Base-by-base conservation (phyloP, 805 yeast species). In the Scheffersomyces ergatensis region DNA sequence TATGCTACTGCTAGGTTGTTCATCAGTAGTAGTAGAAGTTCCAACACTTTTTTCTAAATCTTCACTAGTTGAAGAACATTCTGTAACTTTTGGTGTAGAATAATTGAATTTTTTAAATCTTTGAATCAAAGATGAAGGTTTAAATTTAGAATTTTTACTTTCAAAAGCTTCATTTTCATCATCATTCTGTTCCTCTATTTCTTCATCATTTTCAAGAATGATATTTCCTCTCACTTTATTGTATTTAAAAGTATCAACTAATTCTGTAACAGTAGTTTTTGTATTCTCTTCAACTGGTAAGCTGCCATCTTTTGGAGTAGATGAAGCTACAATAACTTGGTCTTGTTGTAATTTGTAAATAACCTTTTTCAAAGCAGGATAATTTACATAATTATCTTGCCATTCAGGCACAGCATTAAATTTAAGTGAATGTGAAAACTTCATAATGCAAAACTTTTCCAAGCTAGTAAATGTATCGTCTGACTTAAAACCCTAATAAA, bases 381-480 rank as follows among this genome's bases (percentile, higher is more conserved):
- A 74, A 42, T 70, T 63, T 45, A 74, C 50, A 45, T 74, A 74
- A 34, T 59, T 49, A 39, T 73, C 78, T 46, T 63, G 65, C 78
- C 78, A 74, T 51, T 74, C 80, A 4, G 80, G 80, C 26, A 74
- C 80, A n/a, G 75, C 72, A 47, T 74, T 74, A 47, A 74, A 70
- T 53, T 72, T 72, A 38, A 74, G 57, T 24, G 78, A 72, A 43
- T 73, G 77, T 23, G 74, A 65, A 47, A 74, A 74, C 60, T 74
- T 74, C 80, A 74, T 74, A n/a, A 12, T 8, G n/a, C n/a, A n/a
- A n/a, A n/a, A n/a, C n/a, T n/a, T n/a, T n/a, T n/a, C n/a, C n/a
- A n/a, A n/a, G n/a, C n/a, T n/a, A n/a, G n/a, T n/a, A 11, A 21
- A n/a, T n/a, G n/a, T n/a, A n/a, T n/a, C n/a, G n/a, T n/a, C n/a